Base-by-base conservation (phyloP, 768 basidiomycete genomes). In the Udeniomyces megalosporus region DNA sequence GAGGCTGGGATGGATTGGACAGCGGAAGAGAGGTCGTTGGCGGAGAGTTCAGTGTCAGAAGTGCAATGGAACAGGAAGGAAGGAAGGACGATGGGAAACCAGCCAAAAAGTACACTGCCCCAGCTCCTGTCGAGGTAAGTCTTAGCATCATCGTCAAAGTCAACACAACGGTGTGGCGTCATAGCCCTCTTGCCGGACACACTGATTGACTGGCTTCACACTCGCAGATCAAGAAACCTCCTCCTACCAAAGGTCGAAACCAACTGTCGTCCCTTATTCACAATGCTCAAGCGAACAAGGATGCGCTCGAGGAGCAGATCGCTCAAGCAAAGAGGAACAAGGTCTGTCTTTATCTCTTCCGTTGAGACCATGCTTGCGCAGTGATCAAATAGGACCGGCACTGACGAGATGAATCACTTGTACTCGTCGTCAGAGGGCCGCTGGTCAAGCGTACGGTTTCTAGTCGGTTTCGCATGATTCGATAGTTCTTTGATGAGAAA, bases 321-420 rank as follows among this genome's bases (percentile, higher is more conserved):
- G 63, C 63, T 3, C 52, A 54, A 24, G 57, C 63, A 6, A 65
- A 65, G 58, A 42, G 58, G n/a, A 65, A 65, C 63, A 65, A 65
- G 55, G 61, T 62, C 11, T 17, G 61, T 38, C 15, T 32, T 45
- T 20, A 34, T 42, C 48, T 47, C 31, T n/a, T n/a, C n/a, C n/a
- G n/a, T n/a, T n/a, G n/a, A n/a, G n/a, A n/a, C n/a, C n/a, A n/a
- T n/a, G n/a, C n/a, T n/a, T n/a, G n/a, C n/a, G n/a, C n/a, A n/a
- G n/a, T n/a, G n/a, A n/a, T n/a, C n/a, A n/a, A n/a, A n/a, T n/a
- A n/a, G n/a, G n/a, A n/a, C n/a, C n/a, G n/a, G n/a, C n/a, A n/a
- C n/a, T n/a, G n/a, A n/a, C n/a, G n/a, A n/a, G n/a, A n/a, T n/a
- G n/a, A n/a, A n/a, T n/a, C n/a, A n/a, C n/a, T n/a, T n/a, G n/a